Conservation (phyloP, 2,329 filamentous ascomycete genomes). For the Exophiala phaeomuriformis region DNA sequence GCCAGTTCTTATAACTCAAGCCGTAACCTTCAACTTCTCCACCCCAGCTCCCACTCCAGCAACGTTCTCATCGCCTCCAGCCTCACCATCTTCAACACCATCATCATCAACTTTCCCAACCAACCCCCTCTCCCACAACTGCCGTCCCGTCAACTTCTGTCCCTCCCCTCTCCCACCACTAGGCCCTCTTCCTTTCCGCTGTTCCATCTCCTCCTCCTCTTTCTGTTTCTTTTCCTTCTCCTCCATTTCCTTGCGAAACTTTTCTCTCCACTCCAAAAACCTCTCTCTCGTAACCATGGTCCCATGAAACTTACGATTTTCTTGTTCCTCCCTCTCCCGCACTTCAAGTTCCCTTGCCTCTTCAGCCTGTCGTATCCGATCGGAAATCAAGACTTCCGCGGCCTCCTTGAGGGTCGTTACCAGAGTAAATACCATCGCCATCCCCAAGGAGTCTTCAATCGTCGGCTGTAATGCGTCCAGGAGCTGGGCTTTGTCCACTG, state of each 20-base stretch:
- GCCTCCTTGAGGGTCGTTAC: conserved; percentile 80
- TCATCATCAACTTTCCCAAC: conserved; percentile 59
- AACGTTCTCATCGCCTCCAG: conserved; percentile 53
- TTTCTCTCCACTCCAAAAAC: conserved; percentile 74
- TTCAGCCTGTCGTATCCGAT: conserved; percentile 60
- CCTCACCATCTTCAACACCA: conserved; percentile 51
- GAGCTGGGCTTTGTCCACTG: conserved; percentile 68
- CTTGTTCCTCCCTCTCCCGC: conserved; percentile 67
- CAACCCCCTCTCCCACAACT: conserved; percentile 71
- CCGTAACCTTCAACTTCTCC: conserved; percentile 66
- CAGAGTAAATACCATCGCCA: conserved; percentile 95
- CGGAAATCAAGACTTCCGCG: conserved; percentile 74
- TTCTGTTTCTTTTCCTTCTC: conserved; percentile 61
- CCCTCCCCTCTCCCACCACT: conserved; percentile 51
- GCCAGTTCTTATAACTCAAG: not conserved
- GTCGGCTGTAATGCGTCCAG: conserved; percentile 64
- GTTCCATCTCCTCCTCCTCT: conserved; percentile 69
- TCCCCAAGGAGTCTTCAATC: conserved; percentile 87
- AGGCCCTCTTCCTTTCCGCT: conserved; percentile 68
- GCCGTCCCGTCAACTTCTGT: conserved; percentile 60
- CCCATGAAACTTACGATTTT: conserved; percentile 95
- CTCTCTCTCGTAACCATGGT: conserved; percentile 78
- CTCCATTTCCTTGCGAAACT: conserved; percentile 72
- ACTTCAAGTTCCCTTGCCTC: conserved; percentile 47
- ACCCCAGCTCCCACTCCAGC: conserved; percentile 45